Percentiles rank a stretch among this genome's conserved stretches.
Conservation (phyloP, 441 rosid genomes). For the Brassica hybrid region DNA sequence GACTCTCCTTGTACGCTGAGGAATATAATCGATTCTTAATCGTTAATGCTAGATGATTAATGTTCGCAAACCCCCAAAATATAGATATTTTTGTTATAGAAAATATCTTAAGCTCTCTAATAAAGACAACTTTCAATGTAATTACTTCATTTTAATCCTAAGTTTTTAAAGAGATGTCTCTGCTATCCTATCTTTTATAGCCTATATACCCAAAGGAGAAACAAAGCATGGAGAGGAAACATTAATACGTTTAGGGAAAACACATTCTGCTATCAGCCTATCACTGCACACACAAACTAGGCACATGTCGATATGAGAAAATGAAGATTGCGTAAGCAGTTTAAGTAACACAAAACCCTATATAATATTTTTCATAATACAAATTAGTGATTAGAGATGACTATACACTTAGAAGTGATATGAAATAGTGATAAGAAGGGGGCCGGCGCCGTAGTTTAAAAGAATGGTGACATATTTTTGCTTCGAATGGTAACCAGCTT, state of each 20-base stretch:
- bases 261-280: constrained; percentile 5
- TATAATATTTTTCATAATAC: neutral
- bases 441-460: neutral
- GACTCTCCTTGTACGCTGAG: constrained; percentile 17
- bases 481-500: too few species aligned
- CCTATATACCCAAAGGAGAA: constrained; percentile 18
- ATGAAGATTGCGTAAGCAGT: neutral
- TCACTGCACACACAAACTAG: neutral
- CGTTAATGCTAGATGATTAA: constrained; percentile 30
- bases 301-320: neutral
- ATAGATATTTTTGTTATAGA: neutral
- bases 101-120: neutral
- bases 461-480: too few species aligned
- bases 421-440: neutral
- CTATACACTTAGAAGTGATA: neutral
- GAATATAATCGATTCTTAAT: constrained; percentile 7
- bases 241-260: constrained; percentile 9
- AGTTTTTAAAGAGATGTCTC: neutral
- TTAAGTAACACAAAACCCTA: neutral
- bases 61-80: constrained; percentile 15
- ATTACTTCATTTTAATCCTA: neutral
- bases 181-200: constrained; percentile 25
- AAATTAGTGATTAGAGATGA: constrained; percentile 1
- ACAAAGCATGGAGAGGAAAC: constrained; percentile 11
- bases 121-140: neutral